Evolutionary conservation across 2,329 filamentous ascomycete genomes (phyloP), one percentile per base, ranked within the genome.

Genomic region (Emmonsiellopsis sp.): DNA sequence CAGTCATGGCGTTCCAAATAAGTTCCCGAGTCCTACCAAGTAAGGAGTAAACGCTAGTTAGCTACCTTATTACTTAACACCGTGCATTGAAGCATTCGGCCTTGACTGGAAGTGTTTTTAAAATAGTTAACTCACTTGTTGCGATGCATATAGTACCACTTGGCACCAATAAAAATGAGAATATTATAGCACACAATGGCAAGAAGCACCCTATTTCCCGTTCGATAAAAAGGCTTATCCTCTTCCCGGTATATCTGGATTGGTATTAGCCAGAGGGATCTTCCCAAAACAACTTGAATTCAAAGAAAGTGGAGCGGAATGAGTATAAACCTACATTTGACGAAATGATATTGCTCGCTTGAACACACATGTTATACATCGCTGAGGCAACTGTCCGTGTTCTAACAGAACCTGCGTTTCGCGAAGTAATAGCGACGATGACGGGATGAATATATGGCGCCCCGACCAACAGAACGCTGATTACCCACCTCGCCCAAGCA

Each of bases 361-460:
- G 73, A 5, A 75, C 72, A 41, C 61, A 61, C 72, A 76, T 75
- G 50, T 75, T 75, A 56, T 76, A 76, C 34, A 75, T 34, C 1
- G 73, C 72, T 15, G 65, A 70, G 3, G 69, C 70, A 10, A 74
- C 70, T 0, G 71, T 74, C 5, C 71, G 57, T 4, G 71, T 74
- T 7, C 70, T 61, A 16, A 74, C 71, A 0, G 68, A 70, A 0
- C 71, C 71, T 0, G 71, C 67, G 56, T 74, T 74, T 13, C 71
- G 61, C 7, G 70, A 73, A 4, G 69, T 71, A 54, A 73, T 68
- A 3, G 70, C 70, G 38, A 73, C 71, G 31, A 82, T 3, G n/a
- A 81, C 73, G 2, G 80, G 79, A 58, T 82, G 80, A 52, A 81
- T 77, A 60, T 83, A 82, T 0, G 80, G 80, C 53, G 77, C 76